Conservation (phyloP, 2,329 filamentous ascomycete genomes). For the Xylogone sp. region DNA sequence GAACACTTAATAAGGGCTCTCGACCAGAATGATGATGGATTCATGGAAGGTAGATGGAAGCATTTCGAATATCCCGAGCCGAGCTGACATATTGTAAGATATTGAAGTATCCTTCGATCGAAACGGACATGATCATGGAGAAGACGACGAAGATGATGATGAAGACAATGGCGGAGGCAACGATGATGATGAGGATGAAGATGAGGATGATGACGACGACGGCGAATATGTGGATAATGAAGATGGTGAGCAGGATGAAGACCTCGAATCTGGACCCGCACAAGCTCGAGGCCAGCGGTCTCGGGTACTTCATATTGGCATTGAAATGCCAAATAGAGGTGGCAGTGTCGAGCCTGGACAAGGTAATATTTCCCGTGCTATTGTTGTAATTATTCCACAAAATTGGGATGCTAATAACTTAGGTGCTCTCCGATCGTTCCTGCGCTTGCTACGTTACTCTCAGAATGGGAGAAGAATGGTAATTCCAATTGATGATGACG, state of each 20-base stretch:
- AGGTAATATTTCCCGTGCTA: conserved; percentile 18
- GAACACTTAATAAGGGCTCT: neutral
- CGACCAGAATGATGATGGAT: neutral
- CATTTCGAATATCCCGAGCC: neutral
- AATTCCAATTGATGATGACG: conserved; percentile 15
- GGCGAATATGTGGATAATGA: conserved; percentile 22
- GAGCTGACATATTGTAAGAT: neutral
- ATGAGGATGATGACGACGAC: conserved; percentile 20
- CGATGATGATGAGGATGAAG: conserved; percentile 31
- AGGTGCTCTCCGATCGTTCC: neutral
- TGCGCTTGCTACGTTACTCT: conserved; percentile 2
- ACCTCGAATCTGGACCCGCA: conserved; percentile 1
- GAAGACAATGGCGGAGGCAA: conserved; percentile 33
- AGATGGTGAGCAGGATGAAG: conserved; percentile 2
- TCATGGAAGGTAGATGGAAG: neutral
- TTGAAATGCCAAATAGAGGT: conserved; percentile 15
- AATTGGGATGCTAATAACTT: neutral
- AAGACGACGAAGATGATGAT: conserved; percentile 31
- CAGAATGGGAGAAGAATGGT: conserved; percentile 6
- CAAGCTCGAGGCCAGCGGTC: neutral
- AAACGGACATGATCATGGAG: conserved; percentile 14
- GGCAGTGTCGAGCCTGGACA: too few relatives aligned
- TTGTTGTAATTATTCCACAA: conserved; percentile 4
- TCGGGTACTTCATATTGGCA: conserved; percentile 14
- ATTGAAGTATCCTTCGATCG: neutral